A percentile compares a stretch with the other conserved stretches of the same genome.
These are phyloP conservation scores for Colletotrichum sp. DNA, from an alignment of 2,329 filamentous ascomycete species.

Conservation along the genomic window DNA sequence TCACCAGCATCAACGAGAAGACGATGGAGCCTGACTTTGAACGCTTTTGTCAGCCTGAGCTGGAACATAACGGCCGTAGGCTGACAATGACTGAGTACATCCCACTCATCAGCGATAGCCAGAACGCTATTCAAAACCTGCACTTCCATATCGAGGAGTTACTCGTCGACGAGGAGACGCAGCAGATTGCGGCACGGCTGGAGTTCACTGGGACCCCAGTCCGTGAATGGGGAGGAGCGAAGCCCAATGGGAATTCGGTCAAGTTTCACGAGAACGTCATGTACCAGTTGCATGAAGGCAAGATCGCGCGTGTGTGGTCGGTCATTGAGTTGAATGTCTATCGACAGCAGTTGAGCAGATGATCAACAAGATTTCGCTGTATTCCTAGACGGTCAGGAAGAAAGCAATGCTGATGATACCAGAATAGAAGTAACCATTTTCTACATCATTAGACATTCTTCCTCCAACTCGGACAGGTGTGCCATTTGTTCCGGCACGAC, in stretches of 20 bases:
- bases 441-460: neutral
- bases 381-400: neutral
- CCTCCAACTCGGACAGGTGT: neutral
- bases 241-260: conserved; percentile 31
- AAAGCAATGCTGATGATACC: fast-evolving
- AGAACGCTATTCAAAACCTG: conserved; percentile 31
- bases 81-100: conserved; percentile 29
- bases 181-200: conserved; percentile 34
- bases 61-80: conserved; percentile 31
- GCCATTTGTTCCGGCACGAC: neutral
- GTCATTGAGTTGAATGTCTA: conserved; percentile 33
- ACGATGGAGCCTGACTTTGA: conserved; percentile 29
- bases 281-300: conserved; percentile 35
- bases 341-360: neutral
- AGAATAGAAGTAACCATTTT: neutral
- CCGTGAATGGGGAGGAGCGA: conserved; percentile 27
- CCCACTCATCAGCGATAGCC: conserved; percentile 31
- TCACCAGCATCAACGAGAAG: conserved; percentile 34
- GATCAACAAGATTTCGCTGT: neutral
- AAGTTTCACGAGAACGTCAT: conserved; percentile 36
- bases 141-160: conserved; percentile 27
- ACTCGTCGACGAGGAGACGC: conserved; percentile 31
- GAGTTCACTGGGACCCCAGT: conserved; percentile 34
- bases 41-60: conserved; percentile 27
- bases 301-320: conserved; percentile 36